phyloP scores from a whole-genome alignment of 2,329 filamentous ascomycete species.

The Xylariales sp. region DNA sequence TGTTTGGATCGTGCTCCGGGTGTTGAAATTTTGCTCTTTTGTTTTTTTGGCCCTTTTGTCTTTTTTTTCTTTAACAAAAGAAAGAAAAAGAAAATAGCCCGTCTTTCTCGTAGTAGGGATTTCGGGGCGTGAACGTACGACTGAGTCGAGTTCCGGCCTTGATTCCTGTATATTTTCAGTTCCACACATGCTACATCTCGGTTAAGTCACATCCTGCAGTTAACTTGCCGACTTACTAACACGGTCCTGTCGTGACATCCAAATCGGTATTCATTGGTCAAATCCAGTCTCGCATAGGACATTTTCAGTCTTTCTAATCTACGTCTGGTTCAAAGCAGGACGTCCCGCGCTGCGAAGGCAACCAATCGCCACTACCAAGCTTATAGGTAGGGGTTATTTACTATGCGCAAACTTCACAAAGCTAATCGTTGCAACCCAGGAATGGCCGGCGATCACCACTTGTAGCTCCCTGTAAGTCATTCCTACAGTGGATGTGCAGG shows the following conservation, averaged over 20 bases:
- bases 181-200: conserved; percentile 1
- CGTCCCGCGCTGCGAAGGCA: background rate
- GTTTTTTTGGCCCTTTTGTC: background rate
- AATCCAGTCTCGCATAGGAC: background rate
- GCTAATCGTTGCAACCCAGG: conserved; percentile 3
- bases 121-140: conserved; percentile 5
- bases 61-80: background rate
- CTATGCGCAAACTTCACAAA: background rate
- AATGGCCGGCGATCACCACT: conserved; percentile 6
- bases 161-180: background rate
- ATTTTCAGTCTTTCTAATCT: background rate
- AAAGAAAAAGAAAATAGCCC: conserved; percentile 7
- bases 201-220: conserved; percentile 5
- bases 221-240: background rate
- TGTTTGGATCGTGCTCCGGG: background rate
- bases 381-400: background rate
- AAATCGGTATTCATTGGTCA: background rate
- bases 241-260: background rate
- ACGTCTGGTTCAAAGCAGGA: background rate
- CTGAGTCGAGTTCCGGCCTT: background rate
- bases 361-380: background rate
- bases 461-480: background rate
- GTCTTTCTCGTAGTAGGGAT: background rate
- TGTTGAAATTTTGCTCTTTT: background rate
- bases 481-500: conserved; percentile 16